Conservation (phyloP, 2,329 filamentous ascomycete genomes). For the Phaeomoniella chlamydospora region DNA sequence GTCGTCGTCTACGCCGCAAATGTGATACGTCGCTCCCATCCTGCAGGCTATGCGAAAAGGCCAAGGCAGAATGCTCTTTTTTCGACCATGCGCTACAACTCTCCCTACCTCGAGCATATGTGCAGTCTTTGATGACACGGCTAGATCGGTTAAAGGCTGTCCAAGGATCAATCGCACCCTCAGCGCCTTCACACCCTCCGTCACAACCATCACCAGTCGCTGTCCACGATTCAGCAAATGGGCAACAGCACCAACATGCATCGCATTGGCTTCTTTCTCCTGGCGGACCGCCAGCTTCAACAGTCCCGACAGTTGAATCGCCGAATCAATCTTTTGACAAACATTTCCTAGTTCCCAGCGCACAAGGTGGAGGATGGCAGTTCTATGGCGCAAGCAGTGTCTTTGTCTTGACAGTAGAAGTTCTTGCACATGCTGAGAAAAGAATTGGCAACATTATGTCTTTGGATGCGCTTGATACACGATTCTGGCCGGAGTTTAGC, state of each 20-base stretch:
- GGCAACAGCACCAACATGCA: neutral
- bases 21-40: slow-evolving; percentile 14
- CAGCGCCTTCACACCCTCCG: neutral
- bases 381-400: slow-evolving; percentile 13
- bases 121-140: slow-evolving; percentile 12
- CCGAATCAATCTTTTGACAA: slow-evolving; percentile 12
- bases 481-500: neutral
- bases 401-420: slow-evolving; percentile 11
- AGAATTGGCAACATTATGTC: slow-evolving; percentile 10
- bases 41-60: slow-evolving; percentile 14
- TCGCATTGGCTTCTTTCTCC: neutral
- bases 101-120: slow-evolving; percentile 13
- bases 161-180: slow-evolving; percentile 6
- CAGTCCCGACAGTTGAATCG: slow-evolving; percentile 1
- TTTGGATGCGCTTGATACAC: neutral
- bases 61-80: slow-evolving; percentile 15
- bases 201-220: neutral
- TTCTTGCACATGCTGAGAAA: slow-evolving; percentile 11
- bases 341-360: slow-evolving; percentile 9
- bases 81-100: slow-evolving; percentile 15
- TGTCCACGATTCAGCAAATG: neutral
- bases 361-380: slow-evolving; percentile 8
- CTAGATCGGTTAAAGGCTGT: slow-evolving; percentile 10
- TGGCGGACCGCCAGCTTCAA: slow-evolving; percentile 3
- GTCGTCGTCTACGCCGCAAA: slow-evolving; percentile 13